Conservation (phyloP, 192 early-diverging fungal species). For the Coemansia sp. region DNA sequence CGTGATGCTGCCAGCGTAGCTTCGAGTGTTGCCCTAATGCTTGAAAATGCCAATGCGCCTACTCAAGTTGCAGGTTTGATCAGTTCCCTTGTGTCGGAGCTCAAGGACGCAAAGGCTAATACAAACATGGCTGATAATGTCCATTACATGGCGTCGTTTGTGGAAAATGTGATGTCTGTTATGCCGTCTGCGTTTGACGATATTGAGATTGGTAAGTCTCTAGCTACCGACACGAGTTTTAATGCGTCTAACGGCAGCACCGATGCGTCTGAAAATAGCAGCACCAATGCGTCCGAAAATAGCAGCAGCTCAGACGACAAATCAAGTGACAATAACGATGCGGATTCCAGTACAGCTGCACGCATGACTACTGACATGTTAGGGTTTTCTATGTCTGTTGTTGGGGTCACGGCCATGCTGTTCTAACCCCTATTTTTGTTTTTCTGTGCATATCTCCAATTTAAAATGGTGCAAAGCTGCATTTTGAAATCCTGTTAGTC, state of each 20-base stretch:
- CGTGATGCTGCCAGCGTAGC: background rate
- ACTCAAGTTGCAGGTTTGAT: background rate
- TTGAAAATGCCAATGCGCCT: background rate
- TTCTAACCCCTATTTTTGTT: background rate
- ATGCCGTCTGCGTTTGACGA: slow-evolving; percentile 6
- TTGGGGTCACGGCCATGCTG: background rate
- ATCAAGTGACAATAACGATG: too few species aligned
- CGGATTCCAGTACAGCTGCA: too few species aligned
- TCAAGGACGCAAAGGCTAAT: background rate
- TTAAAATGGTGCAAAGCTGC: too few species aligned
- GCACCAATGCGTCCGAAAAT: too few species aligned
- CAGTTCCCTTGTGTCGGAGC: background rate
- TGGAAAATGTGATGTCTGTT: background rate
- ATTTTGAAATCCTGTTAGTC: too few species aligned
- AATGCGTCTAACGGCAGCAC: too few species aligned
- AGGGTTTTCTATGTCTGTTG: background rate
- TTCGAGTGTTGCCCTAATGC: background rate
- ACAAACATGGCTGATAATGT: slow-evolving; percentile 6
- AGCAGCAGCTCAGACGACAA: too few species aligned
- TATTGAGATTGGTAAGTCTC: too few species aligned
- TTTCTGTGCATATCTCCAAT: background rate
- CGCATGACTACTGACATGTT: background rate
- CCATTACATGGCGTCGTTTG: background rate
- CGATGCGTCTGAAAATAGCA: too few species aligned
- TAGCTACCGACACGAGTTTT: background rate